These are phyloP conservation scores for Liquidambar formosana DNA, from an alignment of 164 flowering plant species.

Conservation along the genomic window DNA sequence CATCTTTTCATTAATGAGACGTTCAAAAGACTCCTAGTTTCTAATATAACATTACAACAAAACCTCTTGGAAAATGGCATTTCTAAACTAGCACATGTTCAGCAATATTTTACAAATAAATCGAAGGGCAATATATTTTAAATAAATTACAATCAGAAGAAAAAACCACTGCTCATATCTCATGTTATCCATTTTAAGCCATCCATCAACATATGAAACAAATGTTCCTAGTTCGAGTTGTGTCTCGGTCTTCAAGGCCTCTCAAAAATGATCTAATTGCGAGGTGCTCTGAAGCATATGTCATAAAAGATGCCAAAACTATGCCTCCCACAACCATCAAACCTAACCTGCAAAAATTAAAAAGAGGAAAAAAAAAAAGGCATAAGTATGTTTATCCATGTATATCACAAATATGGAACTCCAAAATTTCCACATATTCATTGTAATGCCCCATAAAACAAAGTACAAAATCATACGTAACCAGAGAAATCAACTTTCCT, in stretches of 20 bases:
- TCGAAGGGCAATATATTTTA: background rate
- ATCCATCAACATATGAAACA: constrained; percentile 56
- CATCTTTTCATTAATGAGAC: background rate
- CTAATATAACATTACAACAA: background rate
- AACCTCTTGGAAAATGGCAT: constrained; percentile 1
- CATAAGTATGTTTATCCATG: no score
- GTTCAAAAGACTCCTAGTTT: no score
- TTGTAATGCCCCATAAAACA: background rate
- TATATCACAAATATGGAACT: no score
- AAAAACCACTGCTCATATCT: background rate
- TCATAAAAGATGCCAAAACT: constrained; percentile 86
- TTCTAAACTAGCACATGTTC: background rate
- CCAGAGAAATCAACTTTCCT: background rate
- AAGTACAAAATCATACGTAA: background rate
- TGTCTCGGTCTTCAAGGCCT: constrained; percentile 75
- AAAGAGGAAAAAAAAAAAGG: background rate
- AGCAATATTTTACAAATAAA: constrained; percentile 3
- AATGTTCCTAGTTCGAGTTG: constrained; percentile 39
- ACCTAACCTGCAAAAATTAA: constrained; percentile 75
- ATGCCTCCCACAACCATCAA: constrained; percentile 85
- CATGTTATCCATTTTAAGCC: background rate
- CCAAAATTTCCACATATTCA: background rate
- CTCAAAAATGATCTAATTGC: constrained; percentile 64
- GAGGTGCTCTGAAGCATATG: constrained; percentile 92
- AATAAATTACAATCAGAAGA: constrained; percentile 5